Conservation (phyloP, 441 rosid species). For the Theobroma grandiflorum region DNA sequence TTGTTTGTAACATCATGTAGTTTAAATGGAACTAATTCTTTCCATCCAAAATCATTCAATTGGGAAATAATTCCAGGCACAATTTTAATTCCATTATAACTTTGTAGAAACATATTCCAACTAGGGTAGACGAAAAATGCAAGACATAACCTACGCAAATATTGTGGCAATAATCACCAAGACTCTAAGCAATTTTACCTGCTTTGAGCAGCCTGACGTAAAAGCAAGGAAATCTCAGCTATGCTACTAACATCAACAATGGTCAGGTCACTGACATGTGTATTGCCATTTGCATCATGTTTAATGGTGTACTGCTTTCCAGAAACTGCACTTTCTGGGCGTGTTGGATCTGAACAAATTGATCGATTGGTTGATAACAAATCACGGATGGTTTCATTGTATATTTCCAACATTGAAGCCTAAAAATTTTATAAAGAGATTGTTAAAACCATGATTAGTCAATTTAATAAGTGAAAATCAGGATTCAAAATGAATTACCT, state of each 20-base stretch:
- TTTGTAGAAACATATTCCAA: not conserved
- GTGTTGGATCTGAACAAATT: conserved; percentile 43
- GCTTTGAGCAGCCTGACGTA: conserved; percentile 91
- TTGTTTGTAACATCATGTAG: not conserved
- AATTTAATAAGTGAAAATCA: not conserved
- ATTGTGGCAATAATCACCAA: not conserved
- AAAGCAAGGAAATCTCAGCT: conserved; percentile 76
- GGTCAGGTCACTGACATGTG: conserved; percentile 83
- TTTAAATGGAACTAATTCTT: not conserved
- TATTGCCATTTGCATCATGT: conserved; percentile 85
- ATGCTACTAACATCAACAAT: conserved; percentile 84
- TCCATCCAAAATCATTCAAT: not conserved
- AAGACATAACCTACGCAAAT: not conserved
- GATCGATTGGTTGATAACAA: conserved; percentile 62
- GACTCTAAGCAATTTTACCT: conserved; percentile 50
- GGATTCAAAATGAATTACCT: conserved; percentile 52
- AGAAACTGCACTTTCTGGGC: conserved; percentile 59
- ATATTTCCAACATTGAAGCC: conserved; percentile 98
- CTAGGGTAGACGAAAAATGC: not conserved
- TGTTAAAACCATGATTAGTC: conserved; percentile 23
- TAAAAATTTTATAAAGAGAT: conserved; percentile 32
- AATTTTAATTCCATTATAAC: not conserved
- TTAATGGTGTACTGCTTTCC: conserved; percentile 87
- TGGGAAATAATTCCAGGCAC: not conserved
- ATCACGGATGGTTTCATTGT: conserved; percentile 93